Percentiles rank a stretch among this genome's conserved stretches.
phyloP scores from a whole-genome alignment of 2,329 filamentous ascomycete species.

The Phaeophleospora eucalypticola region DNA sequence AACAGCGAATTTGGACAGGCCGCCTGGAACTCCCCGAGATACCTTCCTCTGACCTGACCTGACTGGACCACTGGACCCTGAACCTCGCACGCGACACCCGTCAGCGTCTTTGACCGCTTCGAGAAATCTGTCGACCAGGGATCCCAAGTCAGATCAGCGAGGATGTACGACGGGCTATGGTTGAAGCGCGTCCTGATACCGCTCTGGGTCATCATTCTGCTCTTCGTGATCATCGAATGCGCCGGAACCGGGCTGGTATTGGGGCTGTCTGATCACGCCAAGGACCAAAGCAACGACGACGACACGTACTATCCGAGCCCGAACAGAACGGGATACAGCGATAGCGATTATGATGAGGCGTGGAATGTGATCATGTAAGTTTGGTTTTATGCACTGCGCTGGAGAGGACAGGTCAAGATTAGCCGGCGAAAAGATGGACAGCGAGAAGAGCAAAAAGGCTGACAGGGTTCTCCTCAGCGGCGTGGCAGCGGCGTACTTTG shows the following conservation, averaged over 20 bases:
- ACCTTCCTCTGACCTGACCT: too few species aligned
- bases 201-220: slow-evolving; percentile 25
- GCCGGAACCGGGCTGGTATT: too few species aligned
- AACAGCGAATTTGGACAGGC: too few species aligned
- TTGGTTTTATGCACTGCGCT: too few species aligned
- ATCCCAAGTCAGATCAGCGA: neutral
- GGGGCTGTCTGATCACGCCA: too few species aligned
- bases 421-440: slow-evolving; percentile 13
- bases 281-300: too few species aligned
- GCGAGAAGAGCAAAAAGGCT: slow-evolving; percentile 11
- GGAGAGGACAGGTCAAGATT: slow-evolving; percentile 10
- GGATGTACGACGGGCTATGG: slow-evolving; percentile 25
- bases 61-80: too few species aligned
- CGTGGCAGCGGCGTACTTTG: slow-evolving; percentile 19
- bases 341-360: neutral
- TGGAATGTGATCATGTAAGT: slow-evolving; percentile 12
- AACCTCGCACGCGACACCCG: too few species aligned
- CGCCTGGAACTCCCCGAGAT: too few species aligned
- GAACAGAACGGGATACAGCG: neutral
- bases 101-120: neutral
- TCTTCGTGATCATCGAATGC: slow-evolving; percentile 15
- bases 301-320: too few species aligned
- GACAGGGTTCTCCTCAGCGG: slow-evolving; percentile 19
- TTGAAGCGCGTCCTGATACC: slow-evolving; percentile 28
- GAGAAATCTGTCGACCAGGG: neutral